Evolutionary conservation across 352 stramenopile species (phyloP).

Genomic region (Phytopythium aichiense): DNA sequence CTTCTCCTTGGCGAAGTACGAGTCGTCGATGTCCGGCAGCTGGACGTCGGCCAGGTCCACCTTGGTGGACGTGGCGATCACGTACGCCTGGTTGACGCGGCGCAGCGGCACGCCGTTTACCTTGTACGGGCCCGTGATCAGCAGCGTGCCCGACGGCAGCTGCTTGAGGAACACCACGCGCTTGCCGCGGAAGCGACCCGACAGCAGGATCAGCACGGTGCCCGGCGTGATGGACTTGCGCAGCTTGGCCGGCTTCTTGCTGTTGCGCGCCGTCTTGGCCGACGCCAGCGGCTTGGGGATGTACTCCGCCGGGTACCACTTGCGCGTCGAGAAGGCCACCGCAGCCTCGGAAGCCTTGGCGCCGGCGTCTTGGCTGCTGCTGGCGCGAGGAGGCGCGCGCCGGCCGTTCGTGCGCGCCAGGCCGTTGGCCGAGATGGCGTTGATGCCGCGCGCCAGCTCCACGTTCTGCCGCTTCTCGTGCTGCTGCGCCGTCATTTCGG

Average conservation of each 20-base stretch:
- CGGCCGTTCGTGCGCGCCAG: slow-evolving; percentile 57
- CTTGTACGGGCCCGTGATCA: slow-evolving; percentile 97
- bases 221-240: slow-evolving; percentile 95
- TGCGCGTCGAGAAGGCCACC: slow-evolving; percentile 17
- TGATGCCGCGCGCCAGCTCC: slow-evolving; percentile 67
- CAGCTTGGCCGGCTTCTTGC: slow-evolving; percentile 91
- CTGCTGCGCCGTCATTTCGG: slow-evolving; percentile 6
- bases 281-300: slow-evolving; percentile 68
- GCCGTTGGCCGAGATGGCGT: slow-evolving; percentile 70
- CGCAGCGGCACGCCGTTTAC: slow-evolving; percentile 97
- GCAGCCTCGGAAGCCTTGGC: neutral
- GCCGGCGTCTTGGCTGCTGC: slow-evolving; percentile 8
- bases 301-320: slow-evolving; percentile 71
- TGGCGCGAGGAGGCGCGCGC: slow-evolving; percentile 30
- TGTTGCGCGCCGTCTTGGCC: slow-evolving; percentile 77
- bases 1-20: slow-evolving; percentile 92
- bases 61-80: slow-evolving; percentile 98
- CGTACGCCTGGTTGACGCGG: slow-evolving; percentile 97
- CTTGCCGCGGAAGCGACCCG: slow-evolving; percentile 97
- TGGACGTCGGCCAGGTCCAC: slow-evolving; percentile 92
- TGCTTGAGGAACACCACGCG: slow-evolving; percentile 98
- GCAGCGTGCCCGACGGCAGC: slow-evolving; percentile 92
- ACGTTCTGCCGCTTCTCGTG: slow-evolving; percentile 48
- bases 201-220: slow-evolving; percentile 97
- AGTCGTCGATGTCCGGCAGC: slow-evolving; percentile 89